A percentile compares a stretch with the other conserved stretches of the same genome.
Conservation (phyloP, 805 yeast species). For the Wickerhamiella occidentalis region DNA sequence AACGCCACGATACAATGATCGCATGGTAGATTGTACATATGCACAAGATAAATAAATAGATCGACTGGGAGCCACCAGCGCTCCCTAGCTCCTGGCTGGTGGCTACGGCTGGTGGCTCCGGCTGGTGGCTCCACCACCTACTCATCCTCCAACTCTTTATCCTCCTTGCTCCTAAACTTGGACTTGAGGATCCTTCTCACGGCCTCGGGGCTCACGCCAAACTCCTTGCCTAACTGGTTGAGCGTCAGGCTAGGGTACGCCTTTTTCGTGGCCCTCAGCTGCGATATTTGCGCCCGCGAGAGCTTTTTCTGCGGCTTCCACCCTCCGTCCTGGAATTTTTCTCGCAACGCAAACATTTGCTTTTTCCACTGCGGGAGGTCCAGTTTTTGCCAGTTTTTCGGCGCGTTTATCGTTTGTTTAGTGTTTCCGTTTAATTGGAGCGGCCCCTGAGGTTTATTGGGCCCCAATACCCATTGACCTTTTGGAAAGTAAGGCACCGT, state of each 20-base stretch:
- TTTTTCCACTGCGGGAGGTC: conserved; percentile 56
- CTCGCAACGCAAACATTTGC: conserved; percentile 49
- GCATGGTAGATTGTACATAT: too few relatives aligned
- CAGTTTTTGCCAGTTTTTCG: conserved; percentile 36
- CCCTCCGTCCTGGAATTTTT: conserved; percentile 41
- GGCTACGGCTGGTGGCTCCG: too few relatives aligned
- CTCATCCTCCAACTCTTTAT: conserved; percentile 3
- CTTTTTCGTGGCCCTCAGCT: conserved; percentile 43
- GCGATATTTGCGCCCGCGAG: conserved; percentile 57
- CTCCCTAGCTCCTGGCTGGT: too few relatives aligned
- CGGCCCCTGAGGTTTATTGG: too few relatives aligned
- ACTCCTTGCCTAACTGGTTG: conserved; percentile 47
- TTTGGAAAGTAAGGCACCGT: conserved; percentile 12
- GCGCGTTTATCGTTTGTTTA: conserved; percentile 27
- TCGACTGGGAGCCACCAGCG: too few relatives aligned
- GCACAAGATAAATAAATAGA: too few relatives aligned
- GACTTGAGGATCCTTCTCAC: conserved; percentile 67
- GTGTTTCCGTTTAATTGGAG: neutral
- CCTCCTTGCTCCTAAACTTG: conserved; percentile 39
- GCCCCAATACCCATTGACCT: conserved; percentile 2
- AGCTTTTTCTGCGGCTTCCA: conserved; percentile 63
- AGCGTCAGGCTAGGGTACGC: conserved; percentile 48
- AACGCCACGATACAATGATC: too few relatives aligned
- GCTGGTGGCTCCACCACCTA: too few relatives aligned
- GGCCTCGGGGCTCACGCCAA: conserved; percentile 68